phyloP scores from a whole-genome alignment of 176 grass and related monocot genomes.

The Phragmites australis region DNA sequence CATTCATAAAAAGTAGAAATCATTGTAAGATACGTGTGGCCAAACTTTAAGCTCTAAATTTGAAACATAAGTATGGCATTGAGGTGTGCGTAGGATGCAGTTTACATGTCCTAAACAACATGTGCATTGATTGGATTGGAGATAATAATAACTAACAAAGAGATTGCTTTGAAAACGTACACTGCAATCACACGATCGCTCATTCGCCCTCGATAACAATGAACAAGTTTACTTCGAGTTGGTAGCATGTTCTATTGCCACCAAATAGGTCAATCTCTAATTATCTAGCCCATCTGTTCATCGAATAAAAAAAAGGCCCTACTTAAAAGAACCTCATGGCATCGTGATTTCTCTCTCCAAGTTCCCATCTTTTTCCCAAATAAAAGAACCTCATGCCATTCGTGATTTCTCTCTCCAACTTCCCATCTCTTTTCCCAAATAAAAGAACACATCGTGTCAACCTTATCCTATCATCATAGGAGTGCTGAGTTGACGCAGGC shows the following conservation, averaged over 20 bases:
- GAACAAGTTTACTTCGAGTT: neutral
- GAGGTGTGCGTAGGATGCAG: neutral
- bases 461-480: slow-evolving; percentile 22
- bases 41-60: no score
- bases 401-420: neutral
- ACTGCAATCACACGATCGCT: neutral
- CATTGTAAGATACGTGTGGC: no score
- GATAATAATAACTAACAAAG: neutral
- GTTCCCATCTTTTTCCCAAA: neutral
- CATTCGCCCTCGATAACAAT: neutral
- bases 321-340: neutral
- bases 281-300: neutral
- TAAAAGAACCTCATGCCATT: neutral
- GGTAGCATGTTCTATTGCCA: slow-evolving; percentile 11
- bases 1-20: neutral
- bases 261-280: neutral
- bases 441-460: neutral
- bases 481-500: slow-evolving; percentile 34
- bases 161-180: neutral
- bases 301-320: neutral
- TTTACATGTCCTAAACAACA: neutral
- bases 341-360: neutral
- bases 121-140: no score
- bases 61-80: no score
- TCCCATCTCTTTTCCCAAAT: neutral